Conservation (phyloP, 306 rosid genomes). For the Potentilla sterilis region DNA sequence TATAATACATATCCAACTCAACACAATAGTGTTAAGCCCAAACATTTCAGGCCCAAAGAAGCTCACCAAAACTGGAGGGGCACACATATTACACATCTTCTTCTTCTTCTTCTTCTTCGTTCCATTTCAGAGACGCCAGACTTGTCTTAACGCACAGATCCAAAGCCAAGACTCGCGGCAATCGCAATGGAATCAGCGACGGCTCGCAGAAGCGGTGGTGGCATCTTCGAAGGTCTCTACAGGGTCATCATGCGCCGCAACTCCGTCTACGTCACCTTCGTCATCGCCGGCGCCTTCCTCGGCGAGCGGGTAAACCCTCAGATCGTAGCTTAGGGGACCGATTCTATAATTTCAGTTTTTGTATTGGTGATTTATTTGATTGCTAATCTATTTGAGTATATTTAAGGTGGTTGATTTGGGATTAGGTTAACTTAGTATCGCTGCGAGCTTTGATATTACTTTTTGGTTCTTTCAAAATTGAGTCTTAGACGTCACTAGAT, state of each 20-base stretch:
- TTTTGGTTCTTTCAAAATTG: neutral
- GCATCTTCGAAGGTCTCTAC: constrained; percentile 71
- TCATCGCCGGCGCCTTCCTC: constrained; percentile 89
- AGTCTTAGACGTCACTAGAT: too few relatives aligned
- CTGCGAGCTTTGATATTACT: neutral
- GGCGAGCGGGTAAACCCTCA: constrained; percentile 76
- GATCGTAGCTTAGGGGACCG: neutral
- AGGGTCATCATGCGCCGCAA: constrained; percentile 91
- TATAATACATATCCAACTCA: too few relatives aligned
- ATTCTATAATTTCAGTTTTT: neutral
- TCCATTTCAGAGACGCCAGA: neutral
- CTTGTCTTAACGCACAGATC: constrained; percentile 32
- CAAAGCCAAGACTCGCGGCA: constrained; percentile 6
- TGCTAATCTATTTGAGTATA: constrained; percentile 5
- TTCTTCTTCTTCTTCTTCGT: neutral
- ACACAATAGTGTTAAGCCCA: constrained; percentile 5
- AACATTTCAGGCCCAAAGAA: neutral
- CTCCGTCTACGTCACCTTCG: constrained; percentile 71
- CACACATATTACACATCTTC: neutral
- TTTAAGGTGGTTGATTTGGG: constrained; percentile 12
- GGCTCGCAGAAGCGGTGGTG: constrained; percentile 61
- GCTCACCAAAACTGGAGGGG: neutral
- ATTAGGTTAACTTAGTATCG: neutral
- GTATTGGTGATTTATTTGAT: neutral
- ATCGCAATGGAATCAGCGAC: constrained; percentile 56